Conservation (phyloP, 495 filamentous ascomycete genomes). For the Trichoderma asperelloides region DNA sequence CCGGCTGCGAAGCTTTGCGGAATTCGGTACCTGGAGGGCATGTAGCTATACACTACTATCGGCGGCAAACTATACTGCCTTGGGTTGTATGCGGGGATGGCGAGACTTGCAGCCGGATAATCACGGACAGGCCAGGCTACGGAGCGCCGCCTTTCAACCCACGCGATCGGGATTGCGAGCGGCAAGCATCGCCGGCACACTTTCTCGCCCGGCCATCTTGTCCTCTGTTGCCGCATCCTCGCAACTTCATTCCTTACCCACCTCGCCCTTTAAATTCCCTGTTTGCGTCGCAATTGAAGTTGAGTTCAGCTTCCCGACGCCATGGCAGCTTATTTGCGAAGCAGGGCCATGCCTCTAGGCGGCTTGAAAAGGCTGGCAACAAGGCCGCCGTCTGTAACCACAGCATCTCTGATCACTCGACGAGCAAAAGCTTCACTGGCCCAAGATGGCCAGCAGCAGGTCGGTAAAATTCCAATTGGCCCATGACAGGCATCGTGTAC, state of each 20-base stretch:
- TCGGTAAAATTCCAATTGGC: slow-evolving; percentile 18
- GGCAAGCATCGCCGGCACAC: background rate
- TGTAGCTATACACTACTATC: no score
- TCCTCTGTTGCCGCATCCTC: background rate
- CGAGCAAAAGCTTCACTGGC: slow-evolving; percentile 26
- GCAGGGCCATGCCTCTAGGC: background rate
- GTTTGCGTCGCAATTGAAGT: background rate
- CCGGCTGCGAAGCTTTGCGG: no score
- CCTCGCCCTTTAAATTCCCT: background rate
- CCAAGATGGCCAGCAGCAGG: slow-evolving; percentile 58
- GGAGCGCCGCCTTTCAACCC: background rate
- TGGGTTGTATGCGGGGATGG: background rate
- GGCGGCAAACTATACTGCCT: background rate
- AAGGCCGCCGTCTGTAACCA: slow-evolving; percentile 20
- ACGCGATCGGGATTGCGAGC: background rate
- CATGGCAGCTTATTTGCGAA: slow-evolving; percentile 3
- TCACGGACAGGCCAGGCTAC: background rate
- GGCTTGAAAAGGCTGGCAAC: background rate
- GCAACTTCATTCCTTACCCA: background rate
- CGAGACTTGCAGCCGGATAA: background rate
- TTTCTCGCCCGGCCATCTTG: background rate
- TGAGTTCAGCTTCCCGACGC: background rate
- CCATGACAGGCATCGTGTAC: slow-evolving; percentile 12
- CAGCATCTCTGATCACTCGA: background rate
- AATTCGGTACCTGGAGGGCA: no score